Conservation (phyloP, 192 early-diverging fungal species). For the Coemansia sp. region DNA sequence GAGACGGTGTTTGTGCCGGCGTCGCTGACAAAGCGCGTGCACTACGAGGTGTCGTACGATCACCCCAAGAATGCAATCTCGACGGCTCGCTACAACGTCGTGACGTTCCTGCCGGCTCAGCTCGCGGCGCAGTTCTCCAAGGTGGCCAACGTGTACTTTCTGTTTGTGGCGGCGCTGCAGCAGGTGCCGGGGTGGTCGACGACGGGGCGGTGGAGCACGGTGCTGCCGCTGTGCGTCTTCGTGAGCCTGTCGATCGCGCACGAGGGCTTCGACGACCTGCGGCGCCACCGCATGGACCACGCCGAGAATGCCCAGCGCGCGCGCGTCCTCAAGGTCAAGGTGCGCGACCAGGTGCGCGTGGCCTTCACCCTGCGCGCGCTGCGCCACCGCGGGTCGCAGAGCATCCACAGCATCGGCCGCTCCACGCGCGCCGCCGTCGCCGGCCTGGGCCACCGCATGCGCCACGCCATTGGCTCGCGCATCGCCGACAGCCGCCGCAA, state of each 20-base stretch:
- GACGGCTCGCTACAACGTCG: constrained; percentile 84
- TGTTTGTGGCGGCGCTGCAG: constrained; percentile 84
- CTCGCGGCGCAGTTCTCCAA: constrained; percentile 94
- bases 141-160: constrained; percentile 94
- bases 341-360: constrained; percentile 51
- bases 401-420: constrained; percentile 53
- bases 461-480: constrained; percentile 23
- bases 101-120: constrained; percentile 92
- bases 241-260: constrained; percentile 74
- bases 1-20: constrained; percentile 46
- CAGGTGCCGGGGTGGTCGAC: constrained; percentile 72
- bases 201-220: constrained; percentile 76
- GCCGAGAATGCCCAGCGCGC: constrained; percentile 61
- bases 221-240: constrained; percentile 71
- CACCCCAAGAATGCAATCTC: constrained; percentile 54
- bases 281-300: constrained; percentile 65
- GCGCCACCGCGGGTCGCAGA: constrained; percentile 45
- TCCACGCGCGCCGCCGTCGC: constrained; percentile 17
- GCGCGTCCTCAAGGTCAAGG: constrained; percentile 56
- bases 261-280: constrained; percentile 72
- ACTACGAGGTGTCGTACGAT: constrained; percentile 56
- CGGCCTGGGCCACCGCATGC: constrained; percentile 26
- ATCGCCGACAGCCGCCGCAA: constrained; percentile 49
- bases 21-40: constrained; percentile 55
- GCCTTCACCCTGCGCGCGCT: constrained; percentile 50